phyloP scores from a whole-genome alignment of 768 basidiomycete genomes.

The Rhodotorula graminis region DNA sequence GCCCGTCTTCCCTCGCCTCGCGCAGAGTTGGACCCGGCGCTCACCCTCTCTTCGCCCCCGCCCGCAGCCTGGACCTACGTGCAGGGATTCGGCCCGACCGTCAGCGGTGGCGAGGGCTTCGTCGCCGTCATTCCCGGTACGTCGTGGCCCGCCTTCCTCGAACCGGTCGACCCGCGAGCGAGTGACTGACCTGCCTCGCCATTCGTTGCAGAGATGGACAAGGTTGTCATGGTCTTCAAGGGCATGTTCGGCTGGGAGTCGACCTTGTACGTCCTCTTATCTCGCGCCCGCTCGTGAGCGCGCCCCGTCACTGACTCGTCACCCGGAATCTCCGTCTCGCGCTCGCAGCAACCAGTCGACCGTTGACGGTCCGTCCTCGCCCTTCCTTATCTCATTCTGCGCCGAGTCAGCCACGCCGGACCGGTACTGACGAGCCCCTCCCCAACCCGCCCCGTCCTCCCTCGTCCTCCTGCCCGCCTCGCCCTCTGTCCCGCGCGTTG shows the following conservation, averaged over 20 bases:
- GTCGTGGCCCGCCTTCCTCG: not conserved
- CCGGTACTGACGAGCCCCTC: too few species aligned
- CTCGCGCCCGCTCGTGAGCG: fast-evolving
- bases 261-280: slow-evolving; percentile 12
- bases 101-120: slow-evolving; percentile 30
- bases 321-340: not conserved
- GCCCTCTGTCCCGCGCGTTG: too few species aligned
- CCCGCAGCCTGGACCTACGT: slow-evolving; percentile 33
- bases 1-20: not conserved
- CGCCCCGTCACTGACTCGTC: not conserved
- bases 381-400: too few species aligned
- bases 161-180: not conserved
- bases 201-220: slow-evolving; percentile 30
- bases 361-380: slow-evolving; percentile 10
- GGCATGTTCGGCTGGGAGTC: slow-evolving; percentile 37
- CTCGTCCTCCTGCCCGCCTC: too few species aligned
- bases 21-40: not conserved
- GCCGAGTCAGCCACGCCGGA: too few species aligned
- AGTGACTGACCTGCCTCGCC: too few species aligned
- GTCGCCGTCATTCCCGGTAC: slow-evolving; percentile 38
- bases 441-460: too few species aligned
- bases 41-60: not conserved
- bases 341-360: slow-evolving; percentile 25
- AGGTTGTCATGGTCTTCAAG: slow-evolving; percentile 43
- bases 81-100: slow-evolving; percentile 37